phyloP scores from a whole-genome alignment of 148 eudicot species.

The Euryodendron excelsum region DNA sequence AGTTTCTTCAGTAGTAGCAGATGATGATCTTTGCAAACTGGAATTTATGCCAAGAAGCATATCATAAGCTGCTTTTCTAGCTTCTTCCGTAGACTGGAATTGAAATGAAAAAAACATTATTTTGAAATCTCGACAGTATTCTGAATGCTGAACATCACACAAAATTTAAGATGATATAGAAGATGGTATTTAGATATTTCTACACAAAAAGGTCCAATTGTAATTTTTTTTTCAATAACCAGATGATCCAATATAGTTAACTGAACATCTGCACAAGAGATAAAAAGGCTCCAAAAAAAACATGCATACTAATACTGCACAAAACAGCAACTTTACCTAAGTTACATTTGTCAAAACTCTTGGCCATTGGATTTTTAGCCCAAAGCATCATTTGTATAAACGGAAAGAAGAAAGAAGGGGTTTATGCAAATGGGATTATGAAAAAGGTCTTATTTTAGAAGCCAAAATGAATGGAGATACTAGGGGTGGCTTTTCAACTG shows the following conservation, averaged over 20 bases:
- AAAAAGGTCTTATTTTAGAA: neutral
- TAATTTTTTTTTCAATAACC: neutral
- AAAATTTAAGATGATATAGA: neutral
- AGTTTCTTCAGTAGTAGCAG: conserved; percentile 39
- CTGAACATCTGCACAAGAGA: neutral
- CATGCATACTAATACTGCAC: too few species aligned
- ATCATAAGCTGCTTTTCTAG: conserved; percentile 83
- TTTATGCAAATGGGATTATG: neutral
- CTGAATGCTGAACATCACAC: neutral
- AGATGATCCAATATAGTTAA: neutral
- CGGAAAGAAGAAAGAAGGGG: too few species aligned
- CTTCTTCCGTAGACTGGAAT: conserved; percentile 70
- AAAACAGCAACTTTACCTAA: too few species aligned
- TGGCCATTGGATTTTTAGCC: neutral
- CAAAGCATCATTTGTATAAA: neutral
- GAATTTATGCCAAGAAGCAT: conserved; percentile 60
- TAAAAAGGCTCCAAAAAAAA: too few species aligned
- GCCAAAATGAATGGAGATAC: neutral
- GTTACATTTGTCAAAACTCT: conserved; percentile 3
- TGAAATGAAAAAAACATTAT: neutral
- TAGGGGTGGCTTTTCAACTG: neutral
- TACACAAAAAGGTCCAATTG: neutral
- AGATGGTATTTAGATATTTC: neutral
- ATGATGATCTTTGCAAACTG: conserved; percentile 47
- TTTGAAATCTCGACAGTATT: too few species aligned